Base-by-base conservation (phyloP, 176 grass and related monocot species). In the Musa acuminata region DNA sequence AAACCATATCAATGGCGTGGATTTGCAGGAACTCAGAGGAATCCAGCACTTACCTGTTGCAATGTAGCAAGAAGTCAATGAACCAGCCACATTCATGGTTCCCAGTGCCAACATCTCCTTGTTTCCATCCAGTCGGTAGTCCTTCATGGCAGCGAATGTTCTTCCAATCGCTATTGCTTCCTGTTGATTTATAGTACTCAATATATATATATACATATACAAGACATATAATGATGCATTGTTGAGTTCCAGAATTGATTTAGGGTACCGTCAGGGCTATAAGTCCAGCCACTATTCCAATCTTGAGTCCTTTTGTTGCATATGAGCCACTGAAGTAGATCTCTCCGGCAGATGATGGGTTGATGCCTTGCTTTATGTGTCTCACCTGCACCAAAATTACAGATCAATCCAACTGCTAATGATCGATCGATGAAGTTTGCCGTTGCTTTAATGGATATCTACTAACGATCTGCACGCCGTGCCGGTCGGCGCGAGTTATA, bases 111-210 rank as follows among this genome's bases (percentile, higher is more conserved):
- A 2, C 75, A 77, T 66, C 52, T 77, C 75, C 60, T 77, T 77
- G 75, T 77, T 77, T 52, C 75, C 75, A 27, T 77, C 75, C 11
- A 77, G 13, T 4, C 65, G 75, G 62, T 77, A 77, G 12, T 64
- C 60, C 13, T 52, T 77, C 60, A 77, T 77, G 0, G 59, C 58
- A 19, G 75, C 75, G 53, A 77, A 77, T 3, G 75, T 64, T 64
- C 75, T 49, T 13, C 75, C 75, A 20, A 77, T 64, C 2, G 75
- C 75, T 25, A 77, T 27, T 24, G 60, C 75, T 64, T 77, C 75
- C 75, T 77, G 62, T 57, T 43, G 55, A 55, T 55, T 62, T 62
- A n/a, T n/a, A 62, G 57, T n/a, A 21, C 13, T 43, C 35, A 43
- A 43, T 43, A 43, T 43, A 43, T 43, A 43, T 43, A 4, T 2